Evolutionary conservation across 352 stramenopile species (phyloP), one percentile per base, ranked within the genome.

Genomic region (Phytophthora cactorum): DNA sequence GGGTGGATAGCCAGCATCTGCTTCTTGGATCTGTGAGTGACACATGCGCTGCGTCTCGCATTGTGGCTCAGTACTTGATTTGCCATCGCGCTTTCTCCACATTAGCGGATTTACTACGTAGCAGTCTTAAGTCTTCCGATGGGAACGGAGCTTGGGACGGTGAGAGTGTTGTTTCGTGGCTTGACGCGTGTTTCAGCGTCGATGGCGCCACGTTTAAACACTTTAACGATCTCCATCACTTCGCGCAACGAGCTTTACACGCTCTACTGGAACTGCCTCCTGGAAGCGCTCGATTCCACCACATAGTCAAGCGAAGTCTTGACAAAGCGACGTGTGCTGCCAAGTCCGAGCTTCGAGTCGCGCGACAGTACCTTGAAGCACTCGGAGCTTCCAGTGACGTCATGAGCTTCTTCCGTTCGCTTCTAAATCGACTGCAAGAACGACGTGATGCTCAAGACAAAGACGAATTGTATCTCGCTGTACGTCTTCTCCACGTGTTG

Each of bases 141-240:
- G 55, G 45, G 25, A 66, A 50, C 8, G 46, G 17, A 31, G 59
- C 43, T 12, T 72, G 58, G 66, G 50, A 64, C 39, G 56, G 56
- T 53, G 67, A 66, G 31, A 56, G 27, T 71, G 17, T 63, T 31
- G 15, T 58, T 22, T n/a, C 64, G 31, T 91, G 84, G 82, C 50
- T 92, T 2, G 84, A 92, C 28, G 73, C 89, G 22, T 89, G 81
- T 53, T 89, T 89, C 17, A 72, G 72, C 8, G 61, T 90, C 0
- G 75, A 89, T 2, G 47, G 62, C 14, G 14, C 52, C 3, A 38
- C 10, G 1, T 73, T 79, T 14, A n/a, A 59, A 2, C 73, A 90
- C 34, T 80, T 91, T 12, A 50, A 60, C n/a, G 61, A 66, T n/a
- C 64, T 90, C 17, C 79, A 87, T n/a, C 50, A 55, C 0, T 59